Base-by-base conservation (phyloP, 805 yeast genomes). In the Nakazawaea holstii region DNA sequence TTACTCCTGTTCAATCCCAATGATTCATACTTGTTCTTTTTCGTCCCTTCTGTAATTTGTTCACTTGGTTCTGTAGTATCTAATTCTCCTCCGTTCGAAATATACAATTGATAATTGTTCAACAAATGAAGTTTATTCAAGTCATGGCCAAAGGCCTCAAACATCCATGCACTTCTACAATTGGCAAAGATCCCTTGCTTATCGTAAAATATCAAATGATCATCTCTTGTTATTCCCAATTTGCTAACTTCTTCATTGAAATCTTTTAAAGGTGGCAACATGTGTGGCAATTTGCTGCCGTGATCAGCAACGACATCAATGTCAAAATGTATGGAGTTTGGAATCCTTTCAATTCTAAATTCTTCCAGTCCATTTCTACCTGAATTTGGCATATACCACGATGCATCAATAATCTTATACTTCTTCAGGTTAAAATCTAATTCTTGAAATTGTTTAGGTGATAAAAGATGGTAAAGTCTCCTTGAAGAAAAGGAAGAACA, bases 111-210 rank as follows among this genome's bases (percentile, higher is more conserved):
- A 55, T 70, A 92, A 52, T 86, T 86, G 67, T 94, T 85, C 52
- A 92, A 73, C 41, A 92, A 59, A 52, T 70, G 74, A 24, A 90
- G 78, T 65, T 43, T 78, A 66, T 48, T 49, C 2, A 51, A n/a
- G 47, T 62, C 62, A 62, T 91, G 97, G 7, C 92, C 92, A 62
- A 86, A 88, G 0, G 85, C 69, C 33, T 81, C 74, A 57, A 94
- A 75, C 55, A 91, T 88, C 97, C 97, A 94, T 0, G 90, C 91
- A 14, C 87, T 95, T 54, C 99, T 75, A 35, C 97, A 96, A 2
- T 91, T 80, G 37, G 95, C 82, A 62, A 92, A 89, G 52, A 86
- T 82, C 2, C 96, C 96, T 42, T 76, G 74, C 53, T 82, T 81
- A 65, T 94, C 99, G 62, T 94, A 94, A 10, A 94, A 79, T 9